These are phyloP conservation scores for Bonia amplexicaulis DNA, from an alignment of 176 grass and related monocot species.

Conservation along the genomic window DNA sequence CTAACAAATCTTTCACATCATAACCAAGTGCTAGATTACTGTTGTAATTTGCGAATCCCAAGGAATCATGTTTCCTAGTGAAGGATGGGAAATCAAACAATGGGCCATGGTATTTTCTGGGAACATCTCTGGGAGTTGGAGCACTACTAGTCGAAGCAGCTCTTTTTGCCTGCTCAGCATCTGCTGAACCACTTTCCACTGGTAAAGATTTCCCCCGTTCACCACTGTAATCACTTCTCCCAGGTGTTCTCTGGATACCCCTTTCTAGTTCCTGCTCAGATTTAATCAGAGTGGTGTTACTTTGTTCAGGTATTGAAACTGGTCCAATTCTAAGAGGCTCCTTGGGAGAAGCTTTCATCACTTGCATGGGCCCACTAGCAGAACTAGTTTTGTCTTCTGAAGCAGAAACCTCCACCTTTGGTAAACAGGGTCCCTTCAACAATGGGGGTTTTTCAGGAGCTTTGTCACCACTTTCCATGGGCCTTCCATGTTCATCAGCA, in stretches of 20 bases:
- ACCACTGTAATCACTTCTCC: conserved; percentile 49
- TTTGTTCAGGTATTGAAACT: conserved; percentile 48
- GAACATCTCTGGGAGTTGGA: conserved; percentile 54
- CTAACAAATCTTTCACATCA: conserved; percentile 90
- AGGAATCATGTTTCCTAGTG: conserved; percentile 83
- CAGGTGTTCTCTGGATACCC: conserved; percentile 54
- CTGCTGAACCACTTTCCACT: conserved; percentile 40
- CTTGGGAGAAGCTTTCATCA: conserved; percentile 47
- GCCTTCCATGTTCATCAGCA: conserved; percentile 41
- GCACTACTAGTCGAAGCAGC: conserved; percentile 45
- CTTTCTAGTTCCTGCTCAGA: conserved; percentile 82
- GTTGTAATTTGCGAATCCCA: conserved; percentile 70
- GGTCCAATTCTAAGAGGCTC: conserved; percentile 53
- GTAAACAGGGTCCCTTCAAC: conserved; percentile 39
- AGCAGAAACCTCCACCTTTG: conserved; percentile 63
- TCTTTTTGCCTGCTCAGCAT: conserved; percentile 74
- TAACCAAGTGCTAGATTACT: conserved; percentile 75
- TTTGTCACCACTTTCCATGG: conserved; percentile 49
- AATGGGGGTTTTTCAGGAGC: conserved; percentile 38
- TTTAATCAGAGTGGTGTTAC: conserved; percentile 52
- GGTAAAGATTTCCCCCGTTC: conserved; percentile 82
- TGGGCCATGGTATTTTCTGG: not conserved
- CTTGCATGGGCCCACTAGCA: conserved; percentile 34
- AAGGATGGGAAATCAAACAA: conserved; percentile 95
- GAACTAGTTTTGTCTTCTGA: conserved; percentile 56